Conservation (phyloP, 208 protist species). For the Porcisia deanei region DNA sequence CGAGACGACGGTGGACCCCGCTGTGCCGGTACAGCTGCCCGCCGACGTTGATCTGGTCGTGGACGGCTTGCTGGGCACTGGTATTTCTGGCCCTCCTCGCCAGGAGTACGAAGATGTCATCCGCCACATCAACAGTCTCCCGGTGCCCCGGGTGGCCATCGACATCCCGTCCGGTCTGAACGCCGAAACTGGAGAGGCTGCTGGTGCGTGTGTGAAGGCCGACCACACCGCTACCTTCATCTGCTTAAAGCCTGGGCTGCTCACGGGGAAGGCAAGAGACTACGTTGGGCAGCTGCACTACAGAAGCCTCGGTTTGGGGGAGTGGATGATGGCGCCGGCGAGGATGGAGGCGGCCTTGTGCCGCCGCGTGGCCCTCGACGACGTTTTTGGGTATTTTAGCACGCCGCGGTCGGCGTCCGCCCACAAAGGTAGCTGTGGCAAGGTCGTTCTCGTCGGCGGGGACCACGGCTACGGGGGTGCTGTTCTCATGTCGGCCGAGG, state of each 20-base stretch:
- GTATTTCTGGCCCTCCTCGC: conserved; percentile 60
- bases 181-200: conserved; percentile 65
- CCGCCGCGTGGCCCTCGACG: conserved; percentile 46
- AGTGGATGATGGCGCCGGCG: conserved; percentile 48
- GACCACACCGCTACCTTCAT: conserved; percentile 84
- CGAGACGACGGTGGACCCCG: conserved; percentile 13
- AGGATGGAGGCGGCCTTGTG: conserved; percentile 32
- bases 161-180: conserved; percentile 89
- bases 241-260: conserved; percentile 78
- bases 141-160: conserved; percentile 67
- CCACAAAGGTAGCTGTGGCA: conserved; percentile 77
- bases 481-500: conserved; percentile 81
- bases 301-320: conserved; percentile 48
- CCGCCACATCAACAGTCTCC: conserved; percentile 47
- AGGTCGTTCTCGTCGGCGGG: conserved; percentile 71
- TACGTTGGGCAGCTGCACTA: conserved; percentile 81
- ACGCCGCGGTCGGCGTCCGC: conserved; percentile 28
- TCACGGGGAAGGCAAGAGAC: conserved; percentile 60
- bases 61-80: conserved; percentile 82
- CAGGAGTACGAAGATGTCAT: conserved; percentile 68
- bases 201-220: conserved; percentile 63
- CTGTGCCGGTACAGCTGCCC: conserved; percentile 16
- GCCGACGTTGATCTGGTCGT: conserved; percentile 69
- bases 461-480: conserved; percentile 73
- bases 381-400: conserved; percentile 45